phyloP scores from a whole-genome alignment of 2,329 filamentous ascomycete species.

The Eutypa lata region DNA sequence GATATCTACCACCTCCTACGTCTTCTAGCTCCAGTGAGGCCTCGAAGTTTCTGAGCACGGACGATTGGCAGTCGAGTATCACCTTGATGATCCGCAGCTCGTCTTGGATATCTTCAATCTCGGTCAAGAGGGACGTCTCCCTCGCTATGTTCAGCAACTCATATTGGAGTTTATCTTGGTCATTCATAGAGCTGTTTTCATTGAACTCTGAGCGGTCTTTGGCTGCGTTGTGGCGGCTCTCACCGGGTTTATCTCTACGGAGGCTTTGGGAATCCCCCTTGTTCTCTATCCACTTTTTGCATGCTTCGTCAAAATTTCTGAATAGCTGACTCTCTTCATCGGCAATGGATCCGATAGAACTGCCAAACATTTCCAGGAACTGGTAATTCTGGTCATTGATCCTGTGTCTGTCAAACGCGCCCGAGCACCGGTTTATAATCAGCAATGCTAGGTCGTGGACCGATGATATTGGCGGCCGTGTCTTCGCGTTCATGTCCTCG shows the following conservation, averaged over 20 bases:
- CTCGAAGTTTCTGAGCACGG: conserved; percentile 45
- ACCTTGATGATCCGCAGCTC: conserved; percentile 61
- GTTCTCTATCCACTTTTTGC: too few species aligned
- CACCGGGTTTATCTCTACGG: too few species aligned
- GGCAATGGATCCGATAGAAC: conserved; percentile 54
- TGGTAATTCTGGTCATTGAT: conserved; percentile 58
- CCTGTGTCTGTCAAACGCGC: conserved; percentile 58
- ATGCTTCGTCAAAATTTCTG: conserved; percentile 56
- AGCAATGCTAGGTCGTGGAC: conserved; percentile 62
- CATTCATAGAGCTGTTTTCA: too few species aligned
- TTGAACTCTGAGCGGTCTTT: too few species aligned
- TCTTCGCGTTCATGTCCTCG: conserved; percentile 64
- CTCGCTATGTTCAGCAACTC: conserved; percentile 57
- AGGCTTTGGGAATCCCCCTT: too few species aligned
- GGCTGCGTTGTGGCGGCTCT: too few species aligned
- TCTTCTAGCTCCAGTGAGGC: too few species aligned
- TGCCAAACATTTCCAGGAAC: conserved; percentile 67
- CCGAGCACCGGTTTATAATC: conserved; percentile 58
- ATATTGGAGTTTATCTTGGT: too few species aligned
- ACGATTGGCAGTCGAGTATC: conserved; percentile 47
- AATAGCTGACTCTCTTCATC: conserved; percentile 58
- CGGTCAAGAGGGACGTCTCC: conserved; percentile 59
- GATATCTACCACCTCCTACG: too few species aligned
- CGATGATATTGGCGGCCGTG: conserved; percentile 54
- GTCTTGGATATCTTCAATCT: conserved; percentile 66